Evolutionary conservation across 768 basidiomycete species (phyloP).

Genomic region (Psilocybe subaeruginosa): DNA sequence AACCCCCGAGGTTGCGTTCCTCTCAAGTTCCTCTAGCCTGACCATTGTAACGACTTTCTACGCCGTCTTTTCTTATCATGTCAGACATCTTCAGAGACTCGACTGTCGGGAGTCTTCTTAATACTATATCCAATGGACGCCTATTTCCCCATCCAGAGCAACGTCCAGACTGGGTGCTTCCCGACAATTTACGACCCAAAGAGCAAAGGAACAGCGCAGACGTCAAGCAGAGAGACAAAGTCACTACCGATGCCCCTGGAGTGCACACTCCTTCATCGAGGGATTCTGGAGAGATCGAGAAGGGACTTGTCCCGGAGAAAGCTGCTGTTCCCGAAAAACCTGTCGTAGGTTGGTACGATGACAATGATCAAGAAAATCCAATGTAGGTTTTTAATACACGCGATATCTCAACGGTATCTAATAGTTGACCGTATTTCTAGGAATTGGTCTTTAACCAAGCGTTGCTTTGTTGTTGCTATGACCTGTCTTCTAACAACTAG

Average conservation of each 20-base stretch:
- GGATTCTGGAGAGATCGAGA: background rate
- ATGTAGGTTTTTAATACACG: background rate
- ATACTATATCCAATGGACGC: background rate
- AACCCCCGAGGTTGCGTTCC: background rate
- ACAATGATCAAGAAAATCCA: background rate
- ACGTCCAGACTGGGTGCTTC: background rate
- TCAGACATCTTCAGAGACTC: background rate
- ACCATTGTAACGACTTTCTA: too few relatives aligned
- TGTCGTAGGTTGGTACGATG: constrained; percentile 1
- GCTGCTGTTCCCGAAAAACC: background rate
- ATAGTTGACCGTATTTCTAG: background rate
- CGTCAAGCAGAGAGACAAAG: background rate
- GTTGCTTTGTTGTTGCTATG: constrained; percentile 1
- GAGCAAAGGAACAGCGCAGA: background rate
- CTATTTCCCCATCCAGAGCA: background rate
- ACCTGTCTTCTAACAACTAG: constrained; percentile 4
- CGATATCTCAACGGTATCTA: background rate
- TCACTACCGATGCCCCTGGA: background rate
- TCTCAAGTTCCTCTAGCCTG: too few relatives aligned
- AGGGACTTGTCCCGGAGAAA: background rate
- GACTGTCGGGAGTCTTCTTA: background rate
- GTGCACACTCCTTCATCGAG: background rate
- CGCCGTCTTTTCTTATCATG: background rate
- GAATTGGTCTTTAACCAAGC: constrained; percentile 2
- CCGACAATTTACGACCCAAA: background rate